These are phyloP conservation scores for Vanderwaltozyma yarrowii DNA, from an alignment of 805 yeast species.

Conservation along the genomic window DNA sequence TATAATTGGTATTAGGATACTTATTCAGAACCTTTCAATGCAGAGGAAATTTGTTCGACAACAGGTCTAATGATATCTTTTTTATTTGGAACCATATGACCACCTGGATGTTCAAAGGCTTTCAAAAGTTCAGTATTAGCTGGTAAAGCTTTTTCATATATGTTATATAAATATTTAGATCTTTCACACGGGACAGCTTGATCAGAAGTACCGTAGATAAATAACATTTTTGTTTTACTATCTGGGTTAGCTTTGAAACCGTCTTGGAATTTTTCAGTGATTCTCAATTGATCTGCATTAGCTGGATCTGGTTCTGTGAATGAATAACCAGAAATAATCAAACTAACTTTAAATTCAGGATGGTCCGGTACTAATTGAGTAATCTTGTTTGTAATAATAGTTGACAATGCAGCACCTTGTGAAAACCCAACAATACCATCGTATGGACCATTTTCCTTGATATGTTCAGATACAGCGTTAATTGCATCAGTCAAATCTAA, in stretches of 20 bases:
- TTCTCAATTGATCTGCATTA: constrained; percentile 25
- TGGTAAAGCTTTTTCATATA: constrained; percentile 32
- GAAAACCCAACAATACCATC: constrained; percentile 86
- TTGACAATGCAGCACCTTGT: constrained; percentile 88
- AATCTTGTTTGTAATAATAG: constrained; percentile 53
- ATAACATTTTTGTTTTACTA: constrained; percentile 42
- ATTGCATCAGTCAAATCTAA: constrained; percentile 44
- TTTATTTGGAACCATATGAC: constrained; percentile 91
- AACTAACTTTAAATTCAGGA: constrained; percentile 52
- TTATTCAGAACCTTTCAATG: constrained; percentile 6
- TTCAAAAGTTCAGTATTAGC: constrained; percentile 33
- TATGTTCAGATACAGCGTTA: constrained; percentile 37
- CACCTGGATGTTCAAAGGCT: constrained; percentile 79
- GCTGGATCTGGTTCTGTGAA: constrained; percentile 35
- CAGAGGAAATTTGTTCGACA: constrained; percentile 29
- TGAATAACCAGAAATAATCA: constrained; percentile 63
- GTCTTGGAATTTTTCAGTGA: constrained; percentile 29
- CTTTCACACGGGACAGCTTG: constrained; percentile 73
- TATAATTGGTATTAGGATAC: too few species aligned
- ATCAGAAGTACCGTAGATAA: constrained; percentile 79
- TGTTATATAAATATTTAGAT: constrained; percentile 47
- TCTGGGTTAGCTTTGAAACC: constrained; percentile 26
- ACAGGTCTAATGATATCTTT: constrained; percentile 41
- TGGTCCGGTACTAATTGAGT: constrained; percentile 40
- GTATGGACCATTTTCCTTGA: constrained; percentile 65